phyloP scores from a whole-genome alignment of 1,284 basidiomycete species.

The Cryptococcus sp. region DNA sequence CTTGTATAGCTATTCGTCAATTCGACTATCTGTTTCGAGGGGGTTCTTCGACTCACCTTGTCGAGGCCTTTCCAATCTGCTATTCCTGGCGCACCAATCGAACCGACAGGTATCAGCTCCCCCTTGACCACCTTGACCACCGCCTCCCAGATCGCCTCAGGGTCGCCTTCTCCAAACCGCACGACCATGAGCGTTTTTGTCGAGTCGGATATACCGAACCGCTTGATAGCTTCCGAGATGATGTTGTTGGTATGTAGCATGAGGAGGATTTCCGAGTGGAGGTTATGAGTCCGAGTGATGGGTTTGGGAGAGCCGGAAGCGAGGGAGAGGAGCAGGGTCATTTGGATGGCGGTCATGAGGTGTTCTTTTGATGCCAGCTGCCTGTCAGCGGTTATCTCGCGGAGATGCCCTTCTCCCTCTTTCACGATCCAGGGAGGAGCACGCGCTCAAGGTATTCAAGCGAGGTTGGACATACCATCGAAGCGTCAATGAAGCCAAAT shows the following conservation, averaged over 20 bases:
- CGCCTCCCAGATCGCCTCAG: conserved; percentile 27
- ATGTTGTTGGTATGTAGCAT: conserved; percentile 77
- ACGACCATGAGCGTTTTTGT: conserved; percentile 69
- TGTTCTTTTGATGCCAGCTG: conserved; percentile 51
- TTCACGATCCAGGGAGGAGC: background rate
- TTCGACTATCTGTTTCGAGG: background rate
- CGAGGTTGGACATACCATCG: conserved; percentile 29
- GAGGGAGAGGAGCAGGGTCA: conserved; percentile 65
- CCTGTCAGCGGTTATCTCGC: background rate
- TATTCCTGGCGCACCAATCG: conserved; percentile 12
- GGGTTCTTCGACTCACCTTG: conserved; percentile 53
- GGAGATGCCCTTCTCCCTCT: background rate
- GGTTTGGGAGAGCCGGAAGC: conserved; percentile 1
- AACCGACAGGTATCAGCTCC: conserved; percentile 14
- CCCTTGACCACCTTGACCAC: conserved; percentile 48
- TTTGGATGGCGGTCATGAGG: conserved; percentile 71
- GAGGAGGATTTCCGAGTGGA: conserved; percentile 76
- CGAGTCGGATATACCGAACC: conserved; percentile 70
- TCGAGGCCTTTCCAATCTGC: conserved; percentile 67
- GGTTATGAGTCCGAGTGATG: conserved; percentile 36
- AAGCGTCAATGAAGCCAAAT: conserved; percentile 81
- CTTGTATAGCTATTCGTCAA: conserved; percentile 61
- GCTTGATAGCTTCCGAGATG: conserved; percentile 76
- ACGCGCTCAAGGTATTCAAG: background rate
- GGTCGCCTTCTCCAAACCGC: conserved; percentile 50